Conservation (phyloP, 2,329 filamentous ascomycete species). For the Acrodontium crateriforme region DNA sequence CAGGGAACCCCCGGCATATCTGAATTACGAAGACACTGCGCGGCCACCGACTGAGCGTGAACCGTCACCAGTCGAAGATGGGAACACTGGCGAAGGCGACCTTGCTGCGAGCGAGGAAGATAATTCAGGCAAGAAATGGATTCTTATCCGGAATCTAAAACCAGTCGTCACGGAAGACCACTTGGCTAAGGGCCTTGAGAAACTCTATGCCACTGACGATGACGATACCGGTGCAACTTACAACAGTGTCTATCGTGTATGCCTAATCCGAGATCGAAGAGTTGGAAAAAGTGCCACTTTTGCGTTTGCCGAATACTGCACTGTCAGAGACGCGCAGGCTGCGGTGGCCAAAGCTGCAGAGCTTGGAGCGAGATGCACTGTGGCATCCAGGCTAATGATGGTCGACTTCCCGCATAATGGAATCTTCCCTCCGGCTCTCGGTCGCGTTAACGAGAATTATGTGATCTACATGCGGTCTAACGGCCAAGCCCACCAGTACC, state of each 20-base stretch:
- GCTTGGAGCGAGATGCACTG: conserved; percentile 56
- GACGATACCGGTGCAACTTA: conserved; percentile 48
- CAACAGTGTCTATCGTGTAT: conserved; percentile 61
- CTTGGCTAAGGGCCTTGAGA: conserved; percentile 58
- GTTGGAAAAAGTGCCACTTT: conserved; percentile 65
- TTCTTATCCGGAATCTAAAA: conserved; percentile 60
- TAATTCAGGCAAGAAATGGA: too few relatives aligned
- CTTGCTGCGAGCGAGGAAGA: too few relatives aligned
- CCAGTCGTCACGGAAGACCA: conserved; percentile 57
- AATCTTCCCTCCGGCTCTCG: conserved; percentile 63
- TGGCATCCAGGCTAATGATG: conserved; percentile 57
- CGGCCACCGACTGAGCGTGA: too few relatives aligned
- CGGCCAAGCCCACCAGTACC: conserved; percentile 10
- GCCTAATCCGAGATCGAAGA: conserved; percentile 59
- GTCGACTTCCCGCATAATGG: conserved; percentile 71
- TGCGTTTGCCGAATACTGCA: conserved; percentile 73
- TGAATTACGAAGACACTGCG: conserved; percentile 13
- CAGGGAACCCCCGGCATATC: conserved; percentile 8
- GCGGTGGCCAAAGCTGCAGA: conserved; percentile 60
- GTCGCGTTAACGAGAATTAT: conserved; percentile 24
- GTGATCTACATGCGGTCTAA: conserved; percentile 7
- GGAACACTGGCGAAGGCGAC: too few relatives aligned
- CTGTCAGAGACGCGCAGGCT: conserved; percentile 56
- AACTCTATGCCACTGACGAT: conserved; percentile 41
- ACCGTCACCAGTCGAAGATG: too few relatives aligned